Conservation (phyloP, 371 early-diverging fungal species). For the Dichotomocladium elegans region DNA sequence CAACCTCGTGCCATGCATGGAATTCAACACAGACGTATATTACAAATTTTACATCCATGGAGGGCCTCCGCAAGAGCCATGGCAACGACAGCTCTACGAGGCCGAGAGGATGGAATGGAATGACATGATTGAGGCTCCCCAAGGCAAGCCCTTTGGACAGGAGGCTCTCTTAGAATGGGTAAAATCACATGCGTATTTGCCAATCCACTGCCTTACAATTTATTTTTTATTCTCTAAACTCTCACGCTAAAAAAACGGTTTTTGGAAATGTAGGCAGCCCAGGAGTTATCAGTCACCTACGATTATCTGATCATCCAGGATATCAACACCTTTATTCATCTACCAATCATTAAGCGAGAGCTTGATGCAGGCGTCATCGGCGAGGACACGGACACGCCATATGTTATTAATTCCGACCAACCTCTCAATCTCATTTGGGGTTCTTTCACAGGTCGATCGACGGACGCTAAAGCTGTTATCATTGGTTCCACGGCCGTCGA, state of each 20-base stretch:
- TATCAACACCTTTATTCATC: conserved; percentile 28
- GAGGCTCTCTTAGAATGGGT: conserved; percentile 28
- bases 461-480: conserved; percentile 16
- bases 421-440: conserved; percentile 32
- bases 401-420: conserved; percentile 14
- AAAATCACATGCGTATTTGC: conserved; percentile 9
- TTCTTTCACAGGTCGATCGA: conserved; percentile 8
- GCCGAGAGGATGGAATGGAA: conserved; percentile 55
- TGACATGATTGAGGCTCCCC: conserved; percentile 30
- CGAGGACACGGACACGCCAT: conserved; percentile 21
- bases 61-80: conserved; percentile 23
- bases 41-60: conserved; percentile 54
- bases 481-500: conserved; percentile 21
- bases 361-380: conserved; percentile 23
- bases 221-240: too few species aligned
- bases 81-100: conserved; percentile 34
- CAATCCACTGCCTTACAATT: too few species aligned
- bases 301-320: conserved; percentile 43
- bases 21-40: conserved; percentile 30
- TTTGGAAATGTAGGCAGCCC: background rate
- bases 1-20: conserved; percentile 44
- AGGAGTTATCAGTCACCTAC: conserved; percentile 17
- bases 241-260: background rate
- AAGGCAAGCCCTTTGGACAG: conserved; percentile 23
- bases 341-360: conserved; percentile 20